Conservation (phyloP, 345 rosid species). For the Ceriops decandra region DNA sequence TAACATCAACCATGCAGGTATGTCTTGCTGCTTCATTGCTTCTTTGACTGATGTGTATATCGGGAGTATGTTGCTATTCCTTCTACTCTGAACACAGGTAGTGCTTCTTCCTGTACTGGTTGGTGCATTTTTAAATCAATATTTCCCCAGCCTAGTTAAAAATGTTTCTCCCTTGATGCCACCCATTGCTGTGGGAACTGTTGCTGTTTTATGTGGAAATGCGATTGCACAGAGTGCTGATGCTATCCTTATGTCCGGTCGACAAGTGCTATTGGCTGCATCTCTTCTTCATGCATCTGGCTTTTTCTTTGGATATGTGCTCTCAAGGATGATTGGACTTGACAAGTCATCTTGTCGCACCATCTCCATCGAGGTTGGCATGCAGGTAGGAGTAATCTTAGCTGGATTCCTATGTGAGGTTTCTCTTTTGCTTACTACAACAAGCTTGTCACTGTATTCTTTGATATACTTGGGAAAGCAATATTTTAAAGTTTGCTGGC, state of each 20-base stretch:
- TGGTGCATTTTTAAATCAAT: conserved; percentile 78
- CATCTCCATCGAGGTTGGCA: conserved; percentile 87
- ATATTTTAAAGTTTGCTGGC: not conserved
- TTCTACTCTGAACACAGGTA: conserved; percentile 39
- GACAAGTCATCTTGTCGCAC: conserved; percentile 68
- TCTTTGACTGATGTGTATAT: not conserved
- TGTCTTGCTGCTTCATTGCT: conserved; percentile 10
- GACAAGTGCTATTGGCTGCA: conserved; percentile 62
- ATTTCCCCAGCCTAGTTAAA: conserved; percentile 64
- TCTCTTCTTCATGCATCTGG: conserved; percentile 76
- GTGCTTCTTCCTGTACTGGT: conserved; percentile 85
- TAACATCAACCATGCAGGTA: conserved; percentile 77
- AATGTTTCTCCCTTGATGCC: conserved; percentile 80
- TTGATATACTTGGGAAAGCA: not conserved
- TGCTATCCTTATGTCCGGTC: conserved; percentile 68
- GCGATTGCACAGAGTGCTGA: conserved; percentile 76
- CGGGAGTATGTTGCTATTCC: not conserved
- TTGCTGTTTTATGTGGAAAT: conserved; percentile 71
- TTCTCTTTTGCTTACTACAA: conserved; percentile 4
- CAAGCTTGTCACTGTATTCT: not conserved
- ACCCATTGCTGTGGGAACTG: conserved; percentile 77
- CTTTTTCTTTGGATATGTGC: conserved; percentile 79
- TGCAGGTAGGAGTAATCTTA: conserved; percentile 54
- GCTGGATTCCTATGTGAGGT: not conserved
- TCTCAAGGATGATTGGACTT: conserved; percentile 53